Evolutionary conservation across 257 asterid genomes (phyloP).

Genomic region (Solanum sitiens): DNA sequence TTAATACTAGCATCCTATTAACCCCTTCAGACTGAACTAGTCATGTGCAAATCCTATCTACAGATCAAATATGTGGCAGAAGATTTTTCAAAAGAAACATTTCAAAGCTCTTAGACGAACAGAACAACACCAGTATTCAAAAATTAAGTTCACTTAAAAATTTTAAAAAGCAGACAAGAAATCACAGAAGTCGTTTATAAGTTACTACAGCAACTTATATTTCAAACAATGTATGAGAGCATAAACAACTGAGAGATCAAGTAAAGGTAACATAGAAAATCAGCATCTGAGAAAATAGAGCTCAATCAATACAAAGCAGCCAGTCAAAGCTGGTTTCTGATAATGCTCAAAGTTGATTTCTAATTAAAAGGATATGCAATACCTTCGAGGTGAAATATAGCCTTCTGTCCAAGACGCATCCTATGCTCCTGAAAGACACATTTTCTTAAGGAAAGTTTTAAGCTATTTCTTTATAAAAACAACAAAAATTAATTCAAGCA

Average conservation of each 20-base stretch:
- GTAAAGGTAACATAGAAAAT: background rate
- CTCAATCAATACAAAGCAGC: background rate
- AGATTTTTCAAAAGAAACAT: background rate
- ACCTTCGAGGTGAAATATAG: conserved; percentile 99
- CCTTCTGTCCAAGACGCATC: conserved; percentile 94
- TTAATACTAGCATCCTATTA: background rate
- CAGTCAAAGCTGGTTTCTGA: background rate
- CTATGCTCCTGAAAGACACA: conserved; percentile 67
- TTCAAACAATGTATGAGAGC: background rate
- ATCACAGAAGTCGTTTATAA: background rate
- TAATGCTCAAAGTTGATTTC: background rate
- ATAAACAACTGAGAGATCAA: background rate
- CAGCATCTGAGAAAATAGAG: background rate
- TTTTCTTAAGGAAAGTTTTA: background rate
- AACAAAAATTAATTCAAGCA: background rate
- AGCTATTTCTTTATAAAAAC: background rate
- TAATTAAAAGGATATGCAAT: background rate
- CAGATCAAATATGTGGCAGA: background rate
- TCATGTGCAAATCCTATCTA: background rate
- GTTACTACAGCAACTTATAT: background rate
- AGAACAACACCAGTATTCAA: background rate
- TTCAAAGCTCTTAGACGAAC: background rate
- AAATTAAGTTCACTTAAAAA: background rate
- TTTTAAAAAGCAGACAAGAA: too few relatives aligned
- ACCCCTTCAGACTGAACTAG: background rate